phyloP scores from a whole-genome alignment of 192 early-diverging fungal genomes.

The Cetraspora pellucida region DNA sequence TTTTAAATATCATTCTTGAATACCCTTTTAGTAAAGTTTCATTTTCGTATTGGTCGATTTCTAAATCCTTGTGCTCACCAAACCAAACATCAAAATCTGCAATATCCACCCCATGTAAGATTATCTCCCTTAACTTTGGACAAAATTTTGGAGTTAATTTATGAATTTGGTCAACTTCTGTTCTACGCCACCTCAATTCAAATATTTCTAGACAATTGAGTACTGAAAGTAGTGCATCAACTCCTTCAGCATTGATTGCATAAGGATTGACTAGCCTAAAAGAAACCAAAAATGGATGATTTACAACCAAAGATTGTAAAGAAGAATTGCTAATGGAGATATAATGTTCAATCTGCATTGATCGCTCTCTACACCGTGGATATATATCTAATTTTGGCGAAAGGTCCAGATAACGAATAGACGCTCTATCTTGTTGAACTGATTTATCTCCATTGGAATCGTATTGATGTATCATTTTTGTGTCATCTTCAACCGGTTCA shows the following conservation, averaged over 20 bases:
- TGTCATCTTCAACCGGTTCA: background rate
- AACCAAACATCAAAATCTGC: conserved; percentile 9
- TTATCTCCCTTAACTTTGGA: conserved; percentile 4
- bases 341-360: background rate
- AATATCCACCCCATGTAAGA: conserved; percentile 9
- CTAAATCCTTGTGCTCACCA: background rate
- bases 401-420: conserved; percentile 3
- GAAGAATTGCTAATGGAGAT: conserved; percentile 3
- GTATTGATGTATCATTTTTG: background rate
- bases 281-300: conserved; percentile 25
- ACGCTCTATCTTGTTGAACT: background rate
- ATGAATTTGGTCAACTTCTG: background rate
- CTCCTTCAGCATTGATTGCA: conserved; percentile 10
- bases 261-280: conserved; percentile 16
- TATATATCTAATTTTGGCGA: conserved; percentile 23
- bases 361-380: background rate
- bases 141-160: conserved; percentile 21
- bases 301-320: background rate
- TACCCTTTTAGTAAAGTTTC: background rate
- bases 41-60: background rate
- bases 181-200: conserved; percentile 15
- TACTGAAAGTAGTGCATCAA: conserved; percentile 12
- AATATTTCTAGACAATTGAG: conserved; percentile 12
- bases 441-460: background rate
- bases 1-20: background rate